phyloP scores from a whole-genome alignment of 768 basidiomycete genomes.

The Calocera viscosa region DNA sequence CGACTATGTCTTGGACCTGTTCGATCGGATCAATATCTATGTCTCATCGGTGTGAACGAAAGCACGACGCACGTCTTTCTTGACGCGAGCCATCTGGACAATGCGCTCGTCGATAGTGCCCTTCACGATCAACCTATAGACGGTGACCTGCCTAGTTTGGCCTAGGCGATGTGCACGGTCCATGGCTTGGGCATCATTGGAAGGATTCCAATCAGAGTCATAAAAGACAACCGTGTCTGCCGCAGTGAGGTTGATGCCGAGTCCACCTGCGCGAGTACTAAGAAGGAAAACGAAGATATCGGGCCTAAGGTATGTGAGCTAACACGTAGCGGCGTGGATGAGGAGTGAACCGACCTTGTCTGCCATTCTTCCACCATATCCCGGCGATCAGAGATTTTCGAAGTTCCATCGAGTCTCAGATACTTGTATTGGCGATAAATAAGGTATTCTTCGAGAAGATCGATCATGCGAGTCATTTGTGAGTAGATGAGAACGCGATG shows the following conservation, averaged over 20 bases:
- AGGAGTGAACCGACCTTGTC: constrained; percentile 51
- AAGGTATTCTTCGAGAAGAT: constrained; percentile 95
- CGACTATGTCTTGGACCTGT: constrained; percentile 97
- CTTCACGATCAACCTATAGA: constrained; percentile 85
- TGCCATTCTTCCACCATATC: constrained; percentile 99
- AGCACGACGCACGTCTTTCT: constrained; percentile 67
- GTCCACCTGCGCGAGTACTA: constrained; percentile 87
- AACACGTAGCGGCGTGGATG: too few species aligned
- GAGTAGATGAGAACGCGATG: constrained; percentile 94
- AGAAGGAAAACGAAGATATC: constrained; percentile 84
- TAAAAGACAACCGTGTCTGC: constrained; percentile 94
- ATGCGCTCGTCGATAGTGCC: constrained; percentile 97
- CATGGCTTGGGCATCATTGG: constrained; percentile 97
- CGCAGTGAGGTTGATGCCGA: constrained; percentile 93
- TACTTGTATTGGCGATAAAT: constrained; percentile 96
- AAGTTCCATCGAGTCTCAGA: constrained; percentile 81
- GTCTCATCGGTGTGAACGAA: neutral
- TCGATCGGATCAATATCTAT: constrained; percentile 7
- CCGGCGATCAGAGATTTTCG: constrained; percentile 86
- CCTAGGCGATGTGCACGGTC: constrained; percentile 94
- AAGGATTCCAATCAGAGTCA: constrained; percentile 94
- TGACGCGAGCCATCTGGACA: constrained; percentile 85
- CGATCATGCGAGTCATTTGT: constrained; percentile 99
- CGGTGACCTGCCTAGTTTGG: constrained; percentile 93
- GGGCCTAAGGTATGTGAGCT: constrained; percentile 36